Conservation (phyloP, 495 filamentous ascomycete genomes). For the Tricharina praecox region DNA sequence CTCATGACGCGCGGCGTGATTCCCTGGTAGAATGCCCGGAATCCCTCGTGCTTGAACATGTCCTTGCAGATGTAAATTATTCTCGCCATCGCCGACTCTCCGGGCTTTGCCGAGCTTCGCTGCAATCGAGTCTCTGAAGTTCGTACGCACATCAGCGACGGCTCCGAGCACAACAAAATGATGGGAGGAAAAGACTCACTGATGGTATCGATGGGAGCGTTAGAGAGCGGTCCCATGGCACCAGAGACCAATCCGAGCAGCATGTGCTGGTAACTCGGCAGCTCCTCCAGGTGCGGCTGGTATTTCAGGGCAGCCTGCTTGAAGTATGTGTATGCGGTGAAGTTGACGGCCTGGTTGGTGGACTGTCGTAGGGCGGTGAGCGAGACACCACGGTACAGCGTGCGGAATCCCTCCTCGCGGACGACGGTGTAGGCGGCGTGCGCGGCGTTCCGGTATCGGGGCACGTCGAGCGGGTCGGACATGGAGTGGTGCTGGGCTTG, state of each 20-base stretch:
- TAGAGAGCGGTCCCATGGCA: constrained; percentile 87
- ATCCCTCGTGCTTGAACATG: constrained; percentile 94
- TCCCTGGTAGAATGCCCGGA: constrained; percentile 93
- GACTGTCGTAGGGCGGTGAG: constrained; percentile 88
- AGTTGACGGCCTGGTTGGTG: constrained; percentile 96
- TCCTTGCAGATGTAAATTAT: constrained; percentile 65
- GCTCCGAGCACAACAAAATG: background rate
- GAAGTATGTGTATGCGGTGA: constrained; percentile 92
- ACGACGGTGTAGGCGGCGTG: constrained; percentile 89
- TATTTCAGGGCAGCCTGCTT: constrained; percentile 54
- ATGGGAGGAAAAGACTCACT: constrained; percentile 27
- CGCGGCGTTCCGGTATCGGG: constrained; percentile 76
- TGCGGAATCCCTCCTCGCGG: constrained; percentile 71
- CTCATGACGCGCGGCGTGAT: constrained; percentile 96
- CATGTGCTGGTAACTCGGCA: constrained; percentile 81
- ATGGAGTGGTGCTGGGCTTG: constrained; percentile 85
- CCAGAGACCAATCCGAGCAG: constrained; percentile 80
- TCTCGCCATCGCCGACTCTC: constrained; percentile 58
- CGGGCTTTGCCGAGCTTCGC: constrained; percentile 66
- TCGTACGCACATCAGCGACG: background rate
- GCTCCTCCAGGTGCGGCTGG: constrained; percentile 44
- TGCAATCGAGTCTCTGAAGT: constrained; percentile 79
- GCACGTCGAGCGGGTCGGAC: constrained; percentile 26
- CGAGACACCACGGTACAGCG: constrained; percentile 81
- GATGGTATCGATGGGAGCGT: constrained; percentile 97